Percentiles rank a stretch among this genome's conserved stretches.
phyloP scores from a whole-genome alignment of 2,329 filamentous ascomycete species.

The Sclerotinia nivalis region DNA sequence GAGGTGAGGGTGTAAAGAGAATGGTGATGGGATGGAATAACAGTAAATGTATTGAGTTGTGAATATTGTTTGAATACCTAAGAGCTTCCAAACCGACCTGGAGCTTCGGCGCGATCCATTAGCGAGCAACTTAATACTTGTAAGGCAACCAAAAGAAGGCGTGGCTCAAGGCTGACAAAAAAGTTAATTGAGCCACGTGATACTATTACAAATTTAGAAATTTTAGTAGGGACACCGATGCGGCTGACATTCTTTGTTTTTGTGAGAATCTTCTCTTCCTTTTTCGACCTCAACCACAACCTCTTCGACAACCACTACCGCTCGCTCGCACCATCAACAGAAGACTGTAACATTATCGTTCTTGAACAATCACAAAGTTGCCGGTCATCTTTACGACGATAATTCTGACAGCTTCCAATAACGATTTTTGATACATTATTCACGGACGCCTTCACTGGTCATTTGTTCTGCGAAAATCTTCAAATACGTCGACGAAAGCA shows the following conservation, averaged over 20 bases:
- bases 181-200: not conserved
- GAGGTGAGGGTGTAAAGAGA: not conserved
- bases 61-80: conserved; percentile 27
- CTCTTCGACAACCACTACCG: conserved; percentile 18
- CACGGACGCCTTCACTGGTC: conserved; percentile 65
- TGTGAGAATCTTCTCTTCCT: conserved; percentile 28
- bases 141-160: conserved; percentile 26
- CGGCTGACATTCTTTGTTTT: conserved; percentile 24
- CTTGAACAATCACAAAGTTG: conserved; percentile 41
- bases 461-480: conserved; percentile 39
- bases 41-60: conserved; percentile 12
- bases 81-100: conserved; percentile 30
- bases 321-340: conserved; percentile 36
- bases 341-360: conserved; percentile 41
- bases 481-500: conserved; percentile 43
- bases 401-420: conserved; percentile 39
- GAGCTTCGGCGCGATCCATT: conserved; percentile 32
- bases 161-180: conserved; percentile 21
- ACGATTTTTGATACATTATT: conserved; percentile 40
- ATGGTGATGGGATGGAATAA: conserved; percentile 16
- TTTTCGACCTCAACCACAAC: conserved; percentile 27
- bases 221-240: not conserved
- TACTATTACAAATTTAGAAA: not conserved
- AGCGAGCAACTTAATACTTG: conserved; percentile 13
- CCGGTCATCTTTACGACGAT: conserved; percentile 43